phyloP scores from a whole-genome alignment of 169 alveolate species.

The Eimeria necatrix region DNA sequence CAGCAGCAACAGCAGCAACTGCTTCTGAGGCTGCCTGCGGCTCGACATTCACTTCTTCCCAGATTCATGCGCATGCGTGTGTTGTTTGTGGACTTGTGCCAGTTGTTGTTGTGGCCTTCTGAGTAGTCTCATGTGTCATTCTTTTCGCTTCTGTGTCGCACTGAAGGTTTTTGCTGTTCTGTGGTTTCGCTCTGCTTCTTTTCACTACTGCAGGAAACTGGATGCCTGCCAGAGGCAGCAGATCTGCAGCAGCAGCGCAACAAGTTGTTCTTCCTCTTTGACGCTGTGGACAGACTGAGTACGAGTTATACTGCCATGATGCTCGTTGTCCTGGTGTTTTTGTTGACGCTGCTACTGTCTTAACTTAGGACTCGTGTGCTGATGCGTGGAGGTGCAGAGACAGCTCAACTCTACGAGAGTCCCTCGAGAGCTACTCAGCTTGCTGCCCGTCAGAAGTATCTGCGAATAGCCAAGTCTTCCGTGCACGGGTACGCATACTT shows the following conservation, averaged over 20 bases:
- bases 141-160: background rate
- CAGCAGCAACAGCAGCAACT: background rate
- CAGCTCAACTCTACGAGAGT: conserved; percentile 28
- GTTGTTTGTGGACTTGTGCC: background rate
- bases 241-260: conserved; percentile 60
- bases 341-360: background rate
- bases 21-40: background rate
- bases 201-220: conserved; percentile 59
- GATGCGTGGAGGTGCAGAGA: background rate
- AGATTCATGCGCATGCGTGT: background rate
- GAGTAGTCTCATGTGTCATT: no score
- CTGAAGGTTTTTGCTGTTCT: background rate
- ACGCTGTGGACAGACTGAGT: conserved; percentile 46
- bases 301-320: background rate
- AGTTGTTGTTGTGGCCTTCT: background rate
- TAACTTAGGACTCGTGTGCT: background rate
- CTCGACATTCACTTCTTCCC: background rate
- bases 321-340: background rate
- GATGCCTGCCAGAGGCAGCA: conserved; percentile 72
- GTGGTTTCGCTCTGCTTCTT: background rate
- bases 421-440: conserved; percentile 21
- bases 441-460: conserved; percentile 29
- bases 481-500: conserved; percentile 35
- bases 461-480: conserved; percentile 23
- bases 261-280: conserved; percentile 48